phyloP scores from a whole-genome alignment of 2,329 filamentous ascomycete genomes.

The Neonectria hederae region DNA sequence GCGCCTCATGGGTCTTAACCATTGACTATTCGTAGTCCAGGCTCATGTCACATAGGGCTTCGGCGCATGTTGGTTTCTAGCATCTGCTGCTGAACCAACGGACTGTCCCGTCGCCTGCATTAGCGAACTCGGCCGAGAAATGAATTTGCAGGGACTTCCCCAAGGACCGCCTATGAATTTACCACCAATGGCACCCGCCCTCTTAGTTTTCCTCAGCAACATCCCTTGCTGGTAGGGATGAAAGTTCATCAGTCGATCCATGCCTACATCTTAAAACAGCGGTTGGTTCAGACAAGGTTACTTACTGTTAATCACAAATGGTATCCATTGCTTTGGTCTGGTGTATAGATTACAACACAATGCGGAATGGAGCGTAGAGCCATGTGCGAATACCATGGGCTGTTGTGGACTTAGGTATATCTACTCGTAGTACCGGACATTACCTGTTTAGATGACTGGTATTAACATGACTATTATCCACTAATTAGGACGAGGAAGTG shows the following conservation, averaged over 20 bases:
- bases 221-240: neutral
- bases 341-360: too few species aligned
- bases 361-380: too few species aligned
- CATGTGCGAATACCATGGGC: neutral
- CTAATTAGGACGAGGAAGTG: neutral
- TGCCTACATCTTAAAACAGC: neutral
- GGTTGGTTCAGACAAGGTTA: neutral
- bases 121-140: neutral
- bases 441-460: neutral
- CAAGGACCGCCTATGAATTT: neutral
- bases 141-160: neutral
- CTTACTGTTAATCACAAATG: too few species aligned
- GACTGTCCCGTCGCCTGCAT: neutral
- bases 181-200: neutral
- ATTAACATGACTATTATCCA: neutral
- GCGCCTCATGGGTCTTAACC: neutral
- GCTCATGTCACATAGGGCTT: constrained; percentile 15
- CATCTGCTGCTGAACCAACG: neutral
- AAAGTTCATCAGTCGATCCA: neutral
- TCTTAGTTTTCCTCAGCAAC: neutral
- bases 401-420: neutral
- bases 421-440: neutral
- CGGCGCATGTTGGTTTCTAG: neutral
- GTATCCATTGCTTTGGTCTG: too few species aligned
- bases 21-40: neutral